Base-by-base conservation (phyloP, 305 asterid genomes). In the Solanum hybrid region DNA sequence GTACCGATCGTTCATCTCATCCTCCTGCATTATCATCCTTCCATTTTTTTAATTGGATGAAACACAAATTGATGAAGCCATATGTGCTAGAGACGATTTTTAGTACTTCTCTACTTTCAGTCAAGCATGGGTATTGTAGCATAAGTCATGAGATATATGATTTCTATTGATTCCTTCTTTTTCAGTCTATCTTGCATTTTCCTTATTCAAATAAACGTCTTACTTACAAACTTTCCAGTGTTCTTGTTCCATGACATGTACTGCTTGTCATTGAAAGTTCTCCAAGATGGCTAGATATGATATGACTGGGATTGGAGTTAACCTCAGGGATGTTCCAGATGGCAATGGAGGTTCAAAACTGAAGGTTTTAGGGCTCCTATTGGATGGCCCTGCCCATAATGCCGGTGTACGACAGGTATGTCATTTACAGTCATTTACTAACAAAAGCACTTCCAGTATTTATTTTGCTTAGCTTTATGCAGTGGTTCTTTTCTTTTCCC, bases 251-350 rank as follows among this genome's bases (percentile, higher is more conserved):
- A 88, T 94, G 96, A 93, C 93, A 92, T 94, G 91, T 94, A 93
- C 95, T 94, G 94, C 92, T 94, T 94, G 89, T 94, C 92, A 88
- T 91, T 91, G 92, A 94, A 94, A 97, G 99, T 95, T 97, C 94
- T 94, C 99, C 92, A 96, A 97, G 98, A 96, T 97, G 99, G 98
- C 98, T 87, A 95, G 97, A 93, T 97, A 96, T 91, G 99, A 97
- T 93, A 97, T 97, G 95, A 94, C 98, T 90, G 98, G 99, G 89
- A 96, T 97, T 88, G 99, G 99, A 90, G 92, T 97, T 92, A 97
- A 97, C 94, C 94, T 97, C 88, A 94, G 98, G 91, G 99, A 97
- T 94, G 93, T 96, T 87, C 98, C 98, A 88, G 97, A 95, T 94
- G 98, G 92, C 84, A 90, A 90, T 77, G 98, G 98, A 92, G 93